These are phyloP conservation scores for Globisporangium nagaii DNA, from an alignment of 352 stramenopile species.

Conservation along the genomic window DNA sequence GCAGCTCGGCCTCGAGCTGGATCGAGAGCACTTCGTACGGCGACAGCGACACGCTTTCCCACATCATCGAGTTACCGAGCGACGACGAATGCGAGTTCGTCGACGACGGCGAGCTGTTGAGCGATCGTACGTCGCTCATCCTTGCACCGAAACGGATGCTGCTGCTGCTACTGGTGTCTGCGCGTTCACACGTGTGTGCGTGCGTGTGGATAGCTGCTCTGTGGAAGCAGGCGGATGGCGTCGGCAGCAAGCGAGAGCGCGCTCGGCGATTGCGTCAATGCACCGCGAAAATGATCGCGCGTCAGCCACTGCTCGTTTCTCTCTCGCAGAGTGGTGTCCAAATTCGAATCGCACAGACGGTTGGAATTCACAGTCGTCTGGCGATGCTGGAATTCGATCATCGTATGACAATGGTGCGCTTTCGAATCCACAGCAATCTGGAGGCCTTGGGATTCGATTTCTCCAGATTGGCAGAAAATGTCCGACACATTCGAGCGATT, in stretches of 20 bases:
- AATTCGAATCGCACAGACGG: no score
- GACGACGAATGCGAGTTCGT: conserved; percentile 29
- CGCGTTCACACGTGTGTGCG: background rate
- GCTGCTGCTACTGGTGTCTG: background rate
- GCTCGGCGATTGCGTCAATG: background rate
- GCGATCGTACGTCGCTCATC: conserved; percentile 36
- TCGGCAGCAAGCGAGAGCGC: background rate
- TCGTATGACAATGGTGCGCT: no score
- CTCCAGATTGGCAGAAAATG: no score
- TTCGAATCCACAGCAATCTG: no score
- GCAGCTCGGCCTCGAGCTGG: conserved; percentile 64
- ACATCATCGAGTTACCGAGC: conserved; percentile 59
- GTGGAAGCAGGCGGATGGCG: background rate
- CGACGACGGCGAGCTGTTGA: conserved; percentile 30
- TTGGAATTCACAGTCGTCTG: no score
- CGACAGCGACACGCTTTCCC: conserved; percentile 75
- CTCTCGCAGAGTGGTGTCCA: background rate
- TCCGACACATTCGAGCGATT: no score
- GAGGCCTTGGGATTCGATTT: no score
- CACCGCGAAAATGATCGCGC: conserved; percentile 3
- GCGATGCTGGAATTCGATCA: no score
- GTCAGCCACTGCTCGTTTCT: conserved; percentile 5
- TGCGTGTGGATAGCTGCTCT: background rate
- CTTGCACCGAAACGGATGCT: conserved; percentile 24
- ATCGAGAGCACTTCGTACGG: conserved; percentile 65